Percentiles rank a stretch among this genome's conserved stretches.
phyloP scores from a whole-genome alignment of 2,329 filamentous ascomycete species.

The Colletotrichum sp. region DNA sequence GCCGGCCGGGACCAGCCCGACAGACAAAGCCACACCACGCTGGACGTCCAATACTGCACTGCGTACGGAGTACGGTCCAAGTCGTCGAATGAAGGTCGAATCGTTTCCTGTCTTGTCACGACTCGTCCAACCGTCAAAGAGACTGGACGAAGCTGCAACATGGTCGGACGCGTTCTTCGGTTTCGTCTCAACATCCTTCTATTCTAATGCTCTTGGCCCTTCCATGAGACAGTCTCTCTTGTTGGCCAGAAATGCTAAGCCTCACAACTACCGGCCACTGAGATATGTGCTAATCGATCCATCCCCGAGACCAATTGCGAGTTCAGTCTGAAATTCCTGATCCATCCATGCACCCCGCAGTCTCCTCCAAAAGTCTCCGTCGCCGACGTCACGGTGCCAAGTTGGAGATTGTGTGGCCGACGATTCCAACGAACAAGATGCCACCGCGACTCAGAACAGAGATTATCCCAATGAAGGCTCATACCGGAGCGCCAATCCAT shows the following conservation, averaged over 20 bases:
- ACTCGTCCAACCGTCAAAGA: not conserved
- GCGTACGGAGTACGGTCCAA: not conserved
- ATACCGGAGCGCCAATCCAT: not conserved
- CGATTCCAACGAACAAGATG: not conserved
- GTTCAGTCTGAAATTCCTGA: conserved; percentile 3
- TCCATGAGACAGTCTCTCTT: not conserved
- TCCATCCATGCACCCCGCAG: conserved; percentile 17
- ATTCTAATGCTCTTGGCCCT: conserved; percentile 1
- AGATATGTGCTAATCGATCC: not conserved
- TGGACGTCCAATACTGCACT: not conserved
- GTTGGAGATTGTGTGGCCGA: not conserved
- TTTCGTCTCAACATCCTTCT: conserved; percentile 17
- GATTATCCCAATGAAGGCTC: conserved; percentile 6
- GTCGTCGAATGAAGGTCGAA: not conserved
- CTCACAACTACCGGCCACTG: not conserved
- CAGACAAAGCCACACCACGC: not conserved
- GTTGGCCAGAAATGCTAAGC: not conserved
- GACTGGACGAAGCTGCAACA: conserved; percentile 19
- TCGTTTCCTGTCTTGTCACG: conserved; percentile 3
- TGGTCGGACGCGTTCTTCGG: conserved; percentile 15
- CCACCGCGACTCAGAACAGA: not conserved
- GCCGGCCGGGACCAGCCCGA: not conserved
- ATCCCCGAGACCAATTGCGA: not conserved
- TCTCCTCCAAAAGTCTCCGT: conserved; percentile 3
- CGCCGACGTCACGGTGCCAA: conserved; percentile 13